Evolutionary conservation across 495 filamentous ascomycete species (phyloP).

Genomic region (Glutinoglossum americanum): DNA sequence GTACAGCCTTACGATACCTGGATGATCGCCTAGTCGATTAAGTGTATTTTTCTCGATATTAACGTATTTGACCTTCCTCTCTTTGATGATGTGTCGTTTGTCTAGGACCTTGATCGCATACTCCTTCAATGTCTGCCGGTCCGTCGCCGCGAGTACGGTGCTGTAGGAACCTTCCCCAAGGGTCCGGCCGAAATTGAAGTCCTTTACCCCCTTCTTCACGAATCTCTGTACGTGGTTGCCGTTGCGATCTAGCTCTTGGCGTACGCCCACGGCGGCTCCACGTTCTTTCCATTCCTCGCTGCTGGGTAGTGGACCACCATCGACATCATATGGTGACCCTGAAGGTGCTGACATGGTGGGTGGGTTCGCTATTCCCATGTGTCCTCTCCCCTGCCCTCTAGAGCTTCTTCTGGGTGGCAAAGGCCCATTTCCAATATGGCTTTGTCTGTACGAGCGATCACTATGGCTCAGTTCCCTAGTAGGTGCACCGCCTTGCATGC

Average conservation of each 20-base stretch:
- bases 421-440: slow-evolving; percentile 24
- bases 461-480: slow-evolving; percentile 49
- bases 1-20: slow-evolving; percentile 88
- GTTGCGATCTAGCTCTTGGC: slow-evolving; percentile 61
- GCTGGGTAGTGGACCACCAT: slow-evolving; percentile 42
- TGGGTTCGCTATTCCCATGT: slow-evolving; percentile 15
- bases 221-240: slow-evolving; percentile 61
- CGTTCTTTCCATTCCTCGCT: slow-evolving; percentile 92
- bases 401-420: slow-evolving; percentile 47
- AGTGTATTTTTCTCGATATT: slow-evolving; percentile 98
- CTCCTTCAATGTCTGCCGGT: slow-evolving; percentile 85
- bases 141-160: slow-evolving; percentile 84
- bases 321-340: slow-evolving; percentile 33
- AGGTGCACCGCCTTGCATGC: slow-evolving; percentile 40
- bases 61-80: slow-evolving; percentile 99
- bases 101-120: slow-evolving; percentile 98
- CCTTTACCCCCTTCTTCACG: slow-evolving; percentile 91
- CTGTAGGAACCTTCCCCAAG: slow-evolving; percentile 97
- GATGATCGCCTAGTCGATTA: slow-evolving; percentile 88
- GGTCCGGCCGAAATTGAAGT: slow-evolving; percentile 84
- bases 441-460: slow-evolving; percentile 41
- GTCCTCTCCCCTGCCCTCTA: slow-evolving; percentile 32
- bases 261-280: slow-evolving; percentile 60
- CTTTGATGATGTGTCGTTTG: slow-evolving; percentile 98
- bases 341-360: slow-evolving; percentile 16